Base-by-base conservation (phyloP, 2,329 filamentous ascomycete genomes). In the Scortechinia acanthostroma region DNA sequence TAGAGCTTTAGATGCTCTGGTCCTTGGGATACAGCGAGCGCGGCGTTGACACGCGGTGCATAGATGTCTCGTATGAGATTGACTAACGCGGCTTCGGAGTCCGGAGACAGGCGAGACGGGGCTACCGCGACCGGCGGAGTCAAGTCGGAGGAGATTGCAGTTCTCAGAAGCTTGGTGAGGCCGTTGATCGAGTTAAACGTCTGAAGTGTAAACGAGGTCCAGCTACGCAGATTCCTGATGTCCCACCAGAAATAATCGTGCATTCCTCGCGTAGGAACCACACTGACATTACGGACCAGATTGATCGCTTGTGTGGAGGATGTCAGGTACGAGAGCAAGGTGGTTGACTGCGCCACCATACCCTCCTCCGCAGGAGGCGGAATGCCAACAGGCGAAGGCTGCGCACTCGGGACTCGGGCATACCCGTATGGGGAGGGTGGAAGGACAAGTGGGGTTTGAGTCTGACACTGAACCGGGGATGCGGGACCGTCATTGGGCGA, bases 241-340 rank as follows among this genome's bases (percentile, higher is more conserved):
- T 84, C 80, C 73, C 76, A 83, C 79, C 80, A 84, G 59, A 78
- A 82, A 57, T 81, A 73, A 46, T 69, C 71, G 50, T 71, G 60
- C 62, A 70, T 55, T 54, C 71, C 56, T 57, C 73, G 56, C 47
- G 65, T 64, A 19, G 62, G 61, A 22, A 66, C 35, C 48, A 69
- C 65, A 46, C 70, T 73, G 23, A 76, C 65, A 46, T 76, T 74
- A 48, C 73, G 73, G n/a, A 80, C 75, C 10, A 82, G 64, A 47
- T 72, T 73, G 25, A 80, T 73, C 16, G 76, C 71, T 22, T 78
- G 79, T 42, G 78, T 82, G 30, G 76, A 62, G 2, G 66, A 61
- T 3, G 76, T 80, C 22, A 84, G 64, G 53, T 83, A 82, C 42
- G 71, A 68, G 22, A 80, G 59, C 20, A 82, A 60, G 22, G 71